Conservation (phyloP, 2,329 filamentous ascomycete species). For the Apiospora pterosperma region DNA sequence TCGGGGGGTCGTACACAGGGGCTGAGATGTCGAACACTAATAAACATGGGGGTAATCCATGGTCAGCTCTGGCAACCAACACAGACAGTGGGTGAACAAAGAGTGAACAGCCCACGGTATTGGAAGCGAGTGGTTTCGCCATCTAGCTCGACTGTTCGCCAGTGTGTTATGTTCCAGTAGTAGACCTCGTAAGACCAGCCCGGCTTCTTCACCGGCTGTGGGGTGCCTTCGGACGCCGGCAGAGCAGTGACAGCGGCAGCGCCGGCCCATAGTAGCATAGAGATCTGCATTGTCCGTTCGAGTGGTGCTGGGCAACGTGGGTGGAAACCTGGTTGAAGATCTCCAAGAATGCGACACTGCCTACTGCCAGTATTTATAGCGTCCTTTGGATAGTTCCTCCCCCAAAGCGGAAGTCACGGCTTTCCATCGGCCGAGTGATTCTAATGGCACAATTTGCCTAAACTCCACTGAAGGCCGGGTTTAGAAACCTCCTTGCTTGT, state of each 20-base stretch:
- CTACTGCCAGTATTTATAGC: not conserved
- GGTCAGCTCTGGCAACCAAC: fast-evolving
- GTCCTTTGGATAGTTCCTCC: too few relatives aligned
- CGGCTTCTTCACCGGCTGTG: not conserved
- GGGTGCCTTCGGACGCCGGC: not conserved
- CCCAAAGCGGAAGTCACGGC: not conserved
- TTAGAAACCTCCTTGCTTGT: not conserved
- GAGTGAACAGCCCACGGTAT: not conserved
- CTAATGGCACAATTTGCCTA: not conserved
- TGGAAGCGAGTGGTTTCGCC: not conserved
- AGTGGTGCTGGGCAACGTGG: fast-evolving
- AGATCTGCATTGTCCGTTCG: not conserved
- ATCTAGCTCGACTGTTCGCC: not conserved
- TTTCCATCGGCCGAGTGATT: not conserved
- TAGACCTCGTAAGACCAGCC: not conserved
- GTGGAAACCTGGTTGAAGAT: not conserved
- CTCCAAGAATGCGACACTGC: not conserved
- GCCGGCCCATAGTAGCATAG: not conserved
- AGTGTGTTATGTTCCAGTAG: not conserved
- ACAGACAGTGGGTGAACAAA: not conserved
- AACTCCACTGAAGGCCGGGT: not conserved
- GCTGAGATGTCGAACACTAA: not conserved
- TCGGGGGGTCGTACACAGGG: not conserved
- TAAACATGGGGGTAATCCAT: too few relatives aligned
- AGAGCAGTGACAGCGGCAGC: not conserved